These are phyloP conservation scores for Phlyctochytrium arcticum DNA, from an alignment of 192 early-diverging fungal species.

Conservation along the genomic window DNA sequence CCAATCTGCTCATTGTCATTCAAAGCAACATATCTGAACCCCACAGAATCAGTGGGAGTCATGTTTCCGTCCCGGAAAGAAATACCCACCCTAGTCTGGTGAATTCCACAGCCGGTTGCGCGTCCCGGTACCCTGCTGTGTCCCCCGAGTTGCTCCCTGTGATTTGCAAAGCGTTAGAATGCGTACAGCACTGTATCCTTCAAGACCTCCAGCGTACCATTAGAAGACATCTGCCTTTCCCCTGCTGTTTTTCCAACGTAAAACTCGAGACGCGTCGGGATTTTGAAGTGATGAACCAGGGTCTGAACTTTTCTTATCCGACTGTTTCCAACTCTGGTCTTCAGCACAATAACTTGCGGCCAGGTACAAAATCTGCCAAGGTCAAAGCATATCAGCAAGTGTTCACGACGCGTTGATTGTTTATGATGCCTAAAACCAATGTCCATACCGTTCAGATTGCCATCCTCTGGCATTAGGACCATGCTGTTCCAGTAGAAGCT, in stretches of 20 bases:
- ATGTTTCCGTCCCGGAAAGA: background rate
- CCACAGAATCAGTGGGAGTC: background rate
- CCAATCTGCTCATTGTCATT: slow-evolving; percentile 57
- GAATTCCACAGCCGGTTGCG: background rate
- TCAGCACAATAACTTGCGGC: slow-evolving; percentile 66
- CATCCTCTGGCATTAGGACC: slow-evolving; percentile 38
- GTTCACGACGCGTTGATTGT: background rate
- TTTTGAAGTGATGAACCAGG: slow-evolving; percentile 76
- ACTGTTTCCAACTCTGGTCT: slow-evolving; percentile 47
- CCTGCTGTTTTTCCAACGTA: slow-evolving; percentile 47
- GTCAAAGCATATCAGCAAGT: background rate
- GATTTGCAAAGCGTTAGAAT: too few relatives aligned
- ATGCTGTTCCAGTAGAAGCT: slow-evolving; percentile 17
- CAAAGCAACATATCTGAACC: slow-evolving; percentile 58
- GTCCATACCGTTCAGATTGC: slow-evolving; percentile 43
- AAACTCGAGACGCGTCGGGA: slow-evolving; percentile 66
- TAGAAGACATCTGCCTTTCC: background rate
- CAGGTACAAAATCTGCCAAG: slow-evolving; percentile 61
- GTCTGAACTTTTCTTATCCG: slow-evolving; percentile 65
- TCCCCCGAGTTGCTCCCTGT: background rate
- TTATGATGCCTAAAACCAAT: background rate
- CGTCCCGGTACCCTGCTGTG: background rate
- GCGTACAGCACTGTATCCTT: too few relatives aligned
- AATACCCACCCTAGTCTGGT: background rate
- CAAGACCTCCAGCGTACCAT: too few relatives aligned